Conservation (phyloP, 768 basidiomycete genomes). For the Termitomyces sp. region DNA sequence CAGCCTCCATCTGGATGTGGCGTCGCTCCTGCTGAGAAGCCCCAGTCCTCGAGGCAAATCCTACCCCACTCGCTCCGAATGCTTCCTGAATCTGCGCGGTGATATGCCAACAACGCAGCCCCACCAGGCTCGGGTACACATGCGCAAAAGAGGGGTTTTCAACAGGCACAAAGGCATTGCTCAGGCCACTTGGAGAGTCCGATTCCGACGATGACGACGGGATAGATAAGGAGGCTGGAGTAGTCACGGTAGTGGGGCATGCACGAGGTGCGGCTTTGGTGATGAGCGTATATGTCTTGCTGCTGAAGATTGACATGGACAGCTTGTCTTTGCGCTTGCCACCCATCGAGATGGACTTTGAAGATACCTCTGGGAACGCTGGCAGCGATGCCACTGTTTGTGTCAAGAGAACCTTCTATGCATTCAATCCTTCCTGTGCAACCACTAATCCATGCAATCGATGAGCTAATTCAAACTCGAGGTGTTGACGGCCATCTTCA, state of each 20-base stretch:
- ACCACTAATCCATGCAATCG: constrained; percentile 23
- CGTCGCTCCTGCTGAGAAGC: background rate
- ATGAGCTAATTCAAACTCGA: background rate
- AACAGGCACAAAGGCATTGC: constrained; percentile 20
- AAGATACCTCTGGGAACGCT: constrained; percentile 55
- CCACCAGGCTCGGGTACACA: constrained; percentile 51
- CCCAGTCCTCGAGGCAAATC: constrained; percentile 17
- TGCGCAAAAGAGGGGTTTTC: constrained; percentile 37
- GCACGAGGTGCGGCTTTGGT: constrained; percentile 29
- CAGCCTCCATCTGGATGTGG: constrained; percentile 10
- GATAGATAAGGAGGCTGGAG: constrained; percentile 12
- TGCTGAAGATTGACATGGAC: constrained; percentile 70
- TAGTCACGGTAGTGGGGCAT: background rate
- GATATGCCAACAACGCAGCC: constrained; percentile 45
- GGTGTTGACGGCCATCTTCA: background rate
- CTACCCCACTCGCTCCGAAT: constrained; percentile 29
- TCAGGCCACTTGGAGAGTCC: constrained; percentile 22
- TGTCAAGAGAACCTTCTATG: constrained; percentile 44
- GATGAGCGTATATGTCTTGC: constrained; percentile 60
- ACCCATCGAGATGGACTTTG: constrained; percentile 33
- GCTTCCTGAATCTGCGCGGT: constrained; percentile 43
- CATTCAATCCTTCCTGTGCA: constrained; percentile 57
- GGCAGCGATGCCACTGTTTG: constrained; percentile 38
- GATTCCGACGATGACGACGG: background rate
- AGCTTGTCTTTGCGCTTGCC: constrained; percentile 59